Base-by-base conservation (phyloP, 495 filamentous ascomycete species). In the Penicillium paradoxum region DNA sequence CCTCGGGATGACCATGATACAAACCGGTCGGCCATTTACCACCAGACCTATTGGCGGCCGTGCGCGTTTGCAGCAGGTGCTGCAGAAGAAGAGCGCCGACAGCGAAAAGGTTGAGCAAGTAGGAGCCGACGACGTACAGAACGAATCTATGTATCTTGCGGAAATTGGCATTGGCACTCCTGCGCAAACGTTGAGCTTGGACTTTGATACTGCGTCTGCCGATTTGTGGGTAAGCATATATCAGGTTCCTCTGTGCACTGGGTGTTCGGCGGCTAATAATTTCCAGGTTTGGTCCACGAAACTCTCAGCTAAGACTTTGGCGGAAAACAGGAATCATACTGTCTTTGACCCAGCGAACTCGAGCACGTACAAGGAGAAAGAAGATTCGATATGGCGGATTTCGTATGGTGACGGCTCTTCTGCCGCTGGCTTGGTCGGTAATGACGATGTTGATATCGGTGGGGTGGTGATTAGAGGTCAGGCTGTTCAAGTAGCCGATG, bases 161-260 rank as follows among this genome's bases (percentile, higher is more conserved):
- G 72, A 79, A 45, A 79, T 91, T 37, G 53, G 62, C 6, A 85
- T 91, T 57, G 88, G 88, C 25, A 86, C 81, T 1, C 86, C 86
- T 9, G 70, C 74, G 2, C 86, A 91, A 73, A 83, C 68, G 34
- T 45, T 89, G 50, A 78, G 72, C 43, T 62, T 91, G 42, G 83
- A 90, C 62, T 89, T 91, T 57, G 87, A 92, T 67, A 89, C 87
- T 25, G 88, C 86, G 10, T 88, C 85, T 39, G 75, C 84, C 6
- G 87, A 90, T 76, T 74, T 90, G 34, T 92, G 86, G 88, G 86
- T 91, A 75, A 53, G 77, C 59, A 17, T 19, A 21, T 37, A 43
- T 34, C 7, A n/a, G n/a, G 27, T 25, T 25, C 7, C 24, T 27
- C 24, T 27, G 24, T 3, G 24, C 24, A 3, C 7, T 27, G 24